A percentile compares a stretch with the other conserved stretches of the same genome.
Evolutionary conservation across 805 yeast genomes (phyloP).

Genomic region (Kodamaea restingae): DNA sequence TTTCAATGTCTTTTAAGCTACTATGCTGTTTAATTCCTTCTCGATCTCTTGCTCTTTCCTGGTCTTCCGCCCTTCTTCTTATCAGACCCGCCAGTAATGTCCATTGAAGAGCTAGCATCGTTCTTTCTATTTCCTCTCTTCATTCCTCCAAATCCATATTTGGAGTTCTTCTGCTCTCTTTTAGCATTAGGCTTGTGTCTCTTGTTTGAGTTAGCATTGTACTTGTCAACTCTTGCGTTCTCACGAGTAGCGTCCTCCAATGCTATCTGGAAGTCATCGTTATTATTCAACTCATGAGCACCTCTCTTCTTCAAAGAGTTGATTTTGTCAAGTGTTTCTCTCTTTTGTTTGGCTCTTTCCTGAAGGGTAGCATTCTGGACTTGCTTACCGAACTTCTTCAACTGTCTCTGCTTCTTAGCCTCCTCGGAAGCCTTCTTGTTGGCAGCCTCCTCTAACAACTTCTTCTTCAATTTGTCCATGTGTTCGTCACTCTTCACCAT

Average conservation of each 20-base stretch:
- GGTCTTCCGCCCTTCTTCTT: constrained; percentile 41
- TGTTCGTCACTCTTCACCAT: constrained; percentile 98
- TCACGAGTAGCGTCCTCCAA: constrained; percentile 81
- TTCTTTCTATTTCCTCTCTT: constrained; percentile 71
- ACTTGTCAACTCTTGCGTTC: constrained; percentile 28
- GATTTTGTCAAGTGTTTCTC: constrained; percentile 83
- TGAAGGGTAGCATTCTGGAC: constrained; percentile 92
- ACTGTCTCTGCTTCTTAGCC: constrained; percentile 88
- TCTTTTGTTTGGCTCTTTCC: constrained; percentile 89
- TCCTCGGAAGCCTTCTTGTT: constrained; percentile 89
- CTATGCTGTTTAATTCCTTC: constrained; percentile 17
- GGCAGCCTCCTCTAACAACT: constrained; percentile 72
- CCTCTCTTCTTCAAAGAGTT: constrained; percentile 88
- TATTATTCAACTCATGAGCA: constrained; percentile 63
- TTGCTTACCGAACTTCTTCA: constrained; percentile 96
- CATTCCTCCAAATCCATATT: constrained; percentile 76
- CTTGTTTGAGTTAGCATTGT: constrained; percentile 47
- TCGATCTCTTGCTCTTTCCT: constrained; percentile 40
- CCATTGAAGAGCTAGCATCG: constrained; percentile 67
- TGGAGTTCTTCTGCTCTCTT: constrained; percentile 66
- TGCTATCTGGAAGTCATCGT: constrained; percentile 80
- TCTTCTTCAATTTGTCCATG: constrained; percentile 87
- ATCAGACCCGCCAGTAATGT: constrained; percentile 54
- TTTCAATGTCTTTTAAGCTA: background rate
- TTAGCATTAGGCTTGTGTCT: constrained; percentile 58